phyloP scores from a whole-genome alignment of 2,329 filamentous ascomycete genomes.

The Lomentospora prolificans region DNA sequence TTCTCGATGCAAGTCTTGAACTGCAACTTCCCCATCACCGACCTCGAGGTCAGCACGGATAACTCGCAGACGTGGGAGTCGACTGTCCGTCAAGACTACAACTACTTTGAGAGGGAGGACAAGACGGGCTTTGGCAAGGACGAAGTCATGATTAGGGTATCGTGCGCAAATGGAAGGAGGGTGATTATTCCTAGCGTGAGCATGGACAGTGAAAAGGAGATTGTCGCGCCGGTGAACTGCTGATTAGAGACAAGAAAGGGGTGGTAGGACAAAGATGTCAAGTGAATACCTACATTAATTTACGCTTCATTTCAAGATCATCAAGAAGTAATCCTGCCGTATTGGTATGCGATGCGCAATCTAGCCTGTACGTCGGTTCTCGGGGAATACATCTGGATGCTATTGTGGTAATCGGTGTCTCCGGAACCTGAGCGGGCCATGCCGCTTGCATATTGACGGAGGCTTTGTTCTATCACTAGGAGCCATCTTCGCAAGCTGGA shows the following conservation, averaged over 20 bases:
- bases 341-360: no score
- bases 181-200: constrained; percentile 14
- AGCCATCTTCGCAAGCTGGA: no score
- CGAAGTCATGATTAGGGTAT: constrained; percentile 13
- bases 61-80: constrained; percentile 10
- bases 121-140: constrained; percentile 14
- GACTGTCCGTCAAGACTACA: constrained; percentile 12
- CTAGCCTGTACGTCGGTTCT: no score
- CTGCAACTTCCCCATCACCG: constrained; percentile 12
- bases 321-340: background rate
- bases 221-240: constrained; percentile 12
- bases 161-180: constrained; percentile 15
- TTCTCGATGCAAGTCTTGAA: constrained; percentile 11
- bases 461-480: no score
- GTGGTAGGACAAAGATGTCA: background rate
- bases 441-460: no score
- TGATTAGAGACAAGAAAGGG: background rate
- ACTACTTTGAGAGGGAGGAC: constrained; percentile 15
- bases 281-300: background rate
- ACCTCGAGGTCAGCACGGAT: constrained; percentile 12
- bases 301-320: background rate
- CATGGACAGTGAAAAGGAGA: constrained; percentile 5
- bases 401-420: no score
- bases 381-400: no score
- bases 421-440: no score